Percentiles rank a stretch among this genome's conserved stretches.
Conservation (phyloP, 78 protist species). For the Cavenderia fasciculata region DNA sequence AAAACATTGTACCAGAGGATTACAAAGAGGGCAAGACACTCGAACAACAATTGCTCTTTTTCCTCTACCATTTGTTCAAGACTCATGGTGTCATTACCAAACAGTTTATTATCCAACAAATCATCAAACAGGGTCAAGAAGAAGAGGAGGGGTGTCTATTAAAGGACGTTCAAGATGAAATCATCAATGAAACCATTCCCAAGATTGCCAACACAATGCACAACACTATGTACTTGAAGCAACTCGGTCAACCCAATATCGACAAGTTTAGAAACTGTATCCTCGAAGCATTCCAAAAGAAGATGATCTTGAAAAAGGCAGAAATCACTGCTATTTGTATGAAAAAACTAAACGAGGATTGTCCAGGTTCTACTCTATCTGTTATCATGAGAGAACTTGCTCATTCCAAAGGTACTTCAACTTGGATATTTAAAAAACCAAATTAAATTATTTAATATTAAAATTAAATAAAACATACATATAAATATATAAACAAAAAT, state of each 20-base stretch:
- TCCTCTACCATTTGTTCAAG: conserved; percentile 35
- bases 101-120: conserved; percentile 29
- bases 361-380: neutral
- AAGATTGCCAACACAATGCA: conserved; percentile 4
- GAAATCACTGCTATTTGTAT: neutral
- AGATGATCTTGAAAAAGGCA: neutral
- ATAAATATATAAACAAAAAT: too few species aligned
- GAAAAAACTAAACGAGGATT: conserved; percentile 10
- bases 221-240: conserved; percentile 14
- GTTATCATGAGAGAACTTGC: conserved; percentile 34
- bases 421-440: conserved; percentile 52
- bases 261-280: conserved; percentile 63
- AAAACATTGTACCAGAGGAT: conserved; percentile 26
- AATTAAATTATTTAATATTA: too few species aligned
- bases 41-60: conserved; percentile 48
- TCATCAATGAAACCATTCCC: neutral
- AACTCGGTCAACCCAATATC: conserved; percentile 21
- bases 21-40: conserved; percentile 27
- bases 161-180: neutral
- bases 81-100: conserved; percentile 35
- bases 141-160: neutral
- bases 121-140: neutral
- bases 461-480: too few species aligned
- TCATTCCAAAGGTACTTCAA: neutral
- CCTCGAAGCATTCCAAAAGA: conserved; percentile 34